phyloP scores from a whole-genome alignment of 2,329 filamentous ascomycete genomes.

The Aurifilum marmelostoma region DNA sequence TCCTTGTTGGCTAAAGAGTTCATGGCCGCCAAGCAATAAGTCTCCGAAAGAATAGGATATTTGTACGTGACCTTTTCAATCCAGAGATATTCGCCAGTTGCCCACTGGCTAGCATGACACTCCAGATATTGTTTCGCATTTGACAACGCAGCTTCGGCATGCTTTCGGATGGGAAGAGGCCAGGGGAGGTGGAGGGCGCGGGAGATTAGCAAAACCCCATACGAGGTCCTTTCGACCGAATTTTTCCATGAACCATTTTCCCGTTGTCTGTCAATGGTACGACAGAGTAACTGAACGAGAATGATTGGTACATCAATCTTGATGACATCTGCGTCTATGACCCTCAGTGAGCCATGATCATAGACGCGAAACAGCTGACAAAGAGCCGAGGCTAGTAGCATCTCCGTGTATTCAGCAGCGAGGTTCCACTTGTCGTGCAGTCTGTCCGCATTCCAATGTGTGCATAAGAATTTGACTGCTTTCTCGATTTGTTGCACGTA shows the following conservation, averaged over 20 bases:
- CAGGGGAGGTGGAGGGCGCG: not conserved
- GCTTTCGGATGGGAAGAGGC: not conserved
- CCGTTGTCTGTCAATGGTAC: not conserved
- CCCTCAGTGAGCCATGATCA: not conserved
- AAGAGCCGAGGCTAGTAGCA: not conserved
- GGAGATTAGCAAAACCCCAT: not conserved
- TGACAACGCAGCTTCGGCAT: not conserved
- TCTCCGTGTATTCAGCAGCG: constrained; percentile 1
- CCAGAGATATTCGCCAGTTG: not conserved
- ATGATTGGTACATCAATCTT: constrained; percentile 4
- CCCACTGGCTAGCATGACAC: not conserved
- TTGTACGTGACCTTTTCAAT: not conserved
- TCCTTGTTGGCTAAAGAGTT: not conserved
- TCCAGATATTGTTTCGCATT: not conserved
- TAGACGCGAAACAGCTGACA: not conserved
- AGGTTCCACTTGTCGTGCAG: constrained; percentile 9
- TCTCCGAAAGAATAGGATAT: not conserved
- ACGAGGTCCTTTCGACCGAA: constrained; percentile 1
- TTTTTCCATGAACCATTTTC: not conserved
- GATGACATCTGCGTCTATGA: not conserved
- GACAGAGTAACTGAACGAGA: not conserved
- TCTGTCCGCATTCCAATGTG: constrained; percentile 1
- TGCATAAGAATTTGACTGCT: constrained; percentile 3
- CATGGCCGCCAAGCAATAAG: not conserved
- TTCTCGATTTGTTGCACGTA: constrained; percentile 2